These are phyloP conservation scores for Apiotrichum siamense DNA, from an alignment of 1,284 basidiomycete species.

Conservation along the genomic window DNA sequence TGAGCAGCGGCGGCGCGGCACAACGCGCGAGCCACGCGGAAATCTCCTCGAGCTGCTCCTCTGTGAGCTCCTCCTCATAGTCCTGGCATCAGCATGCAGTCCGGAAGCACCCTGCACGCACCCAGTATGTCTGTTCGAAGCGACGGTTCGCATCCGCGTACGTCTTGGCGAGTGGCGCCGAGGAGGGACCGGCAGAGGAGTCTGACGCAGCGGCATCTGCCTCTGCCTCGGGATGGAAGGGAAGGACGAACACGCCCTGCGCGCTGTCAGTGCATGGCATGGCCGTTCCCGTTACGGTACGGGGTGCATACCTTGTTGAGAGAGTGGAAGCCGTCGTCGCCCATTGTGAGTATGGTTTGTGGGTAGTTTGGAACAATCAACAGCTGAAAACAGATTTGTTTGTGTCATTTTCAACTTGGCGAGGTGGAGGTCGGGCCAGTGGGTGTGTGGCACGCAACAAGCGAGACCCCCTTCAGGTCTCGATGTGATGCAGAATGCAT, in stretches of 20 bases:
- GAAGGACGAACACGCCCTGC: constrained; percentile 36
- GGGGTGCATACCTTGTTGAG: constrained; percentile 28
- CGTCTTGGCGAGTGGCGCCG: constrained; percentile 17
- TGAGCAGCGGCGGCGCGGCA: constrained; percentile 16
- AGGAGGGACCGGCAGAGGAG: constrained; percentile 2
- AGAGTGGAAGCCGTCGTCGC: constrained; percentile 28
- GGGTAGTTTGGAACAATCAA: too few relatives aligned
- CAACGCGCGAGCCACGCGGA: constrained; percentile 31
- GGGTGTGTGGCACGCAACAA: too few relatives aligned
- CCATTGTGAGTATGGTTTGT: too few relatives aligned
- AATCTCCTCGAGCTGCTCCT: constrained; percentile 34
- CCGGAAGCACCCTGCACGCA: constrained; percentile 2
- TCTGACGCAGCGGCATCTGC: too few relatives aligned
- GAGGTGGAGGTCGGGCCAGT: too few relatives aligned
- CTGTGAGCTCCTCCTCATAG: constrained; percentile 21
- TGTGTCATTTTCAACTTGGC: too few relatives aligned
- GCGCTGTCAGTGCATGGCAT: not conserved
- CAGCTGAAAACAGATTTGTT: too few relatives aligned
- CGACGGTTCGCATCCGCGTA: constrained; percentile 19
- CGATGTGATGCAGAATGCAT: too few relatives aligned
- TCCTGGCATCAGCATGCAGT: constrained; percentile 10
- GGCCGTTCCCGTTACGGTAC: not conserved
- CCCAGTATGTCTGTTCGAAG: constrained; percentile 19
- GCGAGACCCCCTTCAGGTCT: too few relatives aligned
- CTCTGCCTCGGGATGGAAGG: constrained; percentile 23